Evolutionary conservation across 2,329 filamentous ascomycete genomes (phyloP).

Genomic region (Proliferodiscus dingleyae): DNA sequence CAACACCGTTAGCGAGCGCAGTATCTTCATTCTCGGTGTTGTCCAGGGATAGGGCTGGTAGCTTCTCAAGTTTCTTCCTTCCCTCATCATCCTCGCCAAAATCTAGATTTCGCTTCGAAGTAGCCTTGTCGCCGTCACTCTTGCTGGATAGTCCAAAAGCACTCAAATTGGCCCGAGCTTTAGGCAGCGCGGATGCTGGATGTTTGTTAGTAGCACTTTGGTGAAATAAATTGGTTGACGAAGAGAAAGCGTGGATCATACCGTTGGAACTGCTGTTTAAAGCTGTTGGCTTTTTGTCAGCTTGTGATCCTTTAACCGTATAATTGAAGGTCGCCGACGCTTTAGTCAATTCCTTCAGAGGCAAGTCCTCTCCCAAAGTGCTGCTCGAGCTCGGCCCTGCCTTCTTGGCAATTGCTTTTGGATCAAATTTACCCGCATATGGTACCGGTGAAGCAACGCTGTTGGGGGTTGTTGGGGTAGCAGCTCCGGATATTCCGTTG

Average conservation of each 20-base stretch:
- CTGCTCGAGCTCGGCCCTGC: conserved; percentile 55
- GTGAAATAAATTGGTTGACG: too few relatives aligned
- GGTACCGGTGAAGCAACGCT: conserved; percentile 49
- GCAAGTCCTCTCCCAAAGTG: conserved; percentile 50
- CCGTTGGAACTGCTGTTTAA: conserved; percentile 37
- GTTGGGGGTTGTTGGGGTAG: conserved; percentile 43
- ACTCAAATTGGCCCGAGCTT: conserved; percentile 68
- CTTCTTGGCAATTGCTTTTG: conserved; percentile 81
- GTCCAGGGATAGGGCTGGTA: conserved; percentile 71
- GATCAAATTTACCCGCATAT: conserved; percentile 78
- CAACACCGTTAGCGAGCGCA: conserved; percentile 53
- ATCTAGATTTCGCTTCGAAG: conserved; percentile 69
- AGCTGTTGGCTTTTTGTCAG: conserved; percentile 39
- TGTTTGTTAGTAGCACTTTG: conserved; percentile 13
- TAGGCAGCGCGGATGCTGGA: conserved; percentile 51
- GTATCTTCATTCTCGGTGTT: conserved; percentile 50
- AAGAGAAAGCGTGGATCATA: conserved; percentile 21
- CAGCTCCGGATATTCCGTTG: conserved; percentile 36
- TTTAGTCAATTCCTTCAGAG: conserved; percentile 43
- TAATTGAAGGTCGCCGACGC: conserved; percentile 38
- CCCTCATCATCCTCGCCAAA: conserved; percentile 86
- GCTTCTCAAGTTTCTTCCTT: conserved; percentile 83
- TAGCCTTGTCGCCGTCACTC: conserved; percentile 58
- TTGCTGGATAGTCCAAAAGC: conserved; percentile 78
- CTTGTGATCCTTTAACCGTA: conserved; percentile 35